These are phyloP conservation scores for Macadamia integrifolia DNA, from an alignment of 164 flowering plant genomes.

Conservation along the genomic window DNA sequence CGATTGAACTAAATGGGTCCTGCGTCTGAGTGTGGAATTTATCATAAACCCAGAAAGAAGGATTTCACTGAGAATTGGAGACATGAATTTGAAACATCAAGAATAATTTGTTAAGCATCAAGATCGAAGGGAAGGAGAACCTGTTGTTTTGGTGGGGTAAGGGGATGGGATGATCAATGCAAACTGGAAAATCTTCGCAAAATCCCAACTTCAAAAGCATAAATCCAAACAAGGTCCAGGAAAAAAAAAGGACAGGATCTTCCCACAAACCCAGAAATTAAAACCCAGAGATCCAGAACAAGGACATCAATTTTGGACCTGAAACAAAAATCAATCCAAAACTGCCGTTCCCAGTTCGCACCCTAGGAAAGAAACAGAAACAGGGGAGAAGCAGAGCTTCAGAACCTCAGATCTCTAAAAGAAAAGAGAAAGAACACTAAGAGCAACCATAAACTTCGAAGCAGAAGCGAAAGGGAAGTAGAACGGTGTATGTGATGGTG, in stretches of 20 bases:
- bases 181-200: too few species aligned
- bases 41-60: constrained; percentile 68
- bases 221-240: neutral
- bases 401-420: constrained; percentile 5
- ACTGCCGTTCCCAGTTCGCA: neutral
- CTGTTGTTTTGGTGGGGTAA: too few species aligned
- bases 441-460: neutral
- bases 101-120: constrained; percentile 25
- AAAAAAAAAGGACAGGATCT: neutral
- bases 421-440: constrained; percentile 6
- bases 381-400: neutral
- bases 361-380: constrained; percentile 4
- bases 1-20: constrained; percentile 84
- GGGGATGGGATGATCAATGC: too few species aligned
- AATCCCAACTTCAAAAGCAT: neutral
- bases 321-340: constrained; percentile 7
- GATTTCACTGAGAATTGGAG: constrained; percentile 72
- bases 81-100: constrained; percentile 55
- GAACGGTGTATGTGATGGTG: constrained; percentile 37
- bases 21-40: constrained; percentile 30
- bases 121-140: neutral
- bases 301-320: constrained; percentile 4
- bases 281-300: constrained; percentile 3
- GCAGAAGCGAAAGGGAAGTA: neutral
- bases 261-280: neutral